These are phyloP conservation scores for Plasmodium relictum DNA, from an alignment of 169 alveolate genomes.

Conservation along the genomic window DNA sequence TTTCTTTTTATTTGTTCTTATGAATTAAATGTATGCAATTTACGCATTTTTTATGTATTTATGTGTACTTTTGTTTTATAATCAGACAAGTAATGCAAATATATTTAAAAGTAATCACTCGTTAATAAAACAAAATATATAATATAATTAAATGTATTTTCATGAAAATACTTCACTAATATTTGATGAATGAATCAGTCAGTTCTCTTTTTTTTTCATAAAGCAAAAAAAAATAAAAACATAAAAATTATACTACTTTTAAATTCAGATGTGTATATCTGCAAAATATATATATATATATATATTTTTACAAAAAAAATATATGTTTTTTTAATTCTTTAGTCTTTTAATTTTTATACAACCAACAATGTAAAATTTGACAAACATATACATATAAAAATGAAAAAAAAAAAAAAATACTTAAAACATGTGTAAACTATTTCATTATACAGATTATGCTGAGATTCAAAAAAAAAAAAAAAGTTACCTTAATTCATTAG, in stretches of 20 bases:
- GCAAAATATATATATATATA: constrained; percentile 14
- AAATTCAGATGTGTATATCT: not conserved
- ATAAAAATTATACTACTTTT: constrained; percentile 8
- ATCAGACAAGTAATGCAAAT: constrained; percentile 63
- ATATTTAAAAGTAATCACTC: constrained; percentile 24
- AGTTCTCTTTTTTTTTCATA: constrained; percentile 6
- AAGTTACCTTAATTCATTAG: constrained; percentile 26
- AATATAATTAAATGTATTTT: constrained; percentile 34
- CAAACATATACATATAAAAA: constrained; percentile 23
- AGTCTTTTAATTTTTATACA: constrained; percentile 24
- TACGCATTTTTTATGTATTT: not conserved
- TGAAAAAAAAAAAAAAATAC: constrained; percentile 14
- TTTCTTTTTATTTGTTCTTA: not conserved
- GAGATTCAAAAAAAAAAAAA: constrained; percentile 7
- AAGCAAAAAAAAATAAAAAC: constrained; percentile 18
- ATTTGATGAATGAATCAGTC: constrained; percentile 42
- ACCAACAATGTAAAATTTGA: constrained; percentile 62
- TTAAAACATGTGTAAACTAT: constrained; percentile 16
- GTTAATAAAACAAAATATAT: constrained; percentile 7
- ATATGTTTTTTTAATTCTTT: constrained; percentile 15
- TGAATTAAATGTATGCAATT: constrained; percentile 20
- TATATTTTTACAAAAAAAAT: constrained; percentile 11
- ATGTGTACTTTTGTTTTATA: constrained; percentile 24
- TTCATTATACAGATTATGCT: constrained; percentile 13
- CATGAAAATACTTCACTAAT: constrained; percentile 24